Conservation (phyloP, 2,329 filamentous ascomycete genomes). For the Fusarium dlaminii region DNA sequence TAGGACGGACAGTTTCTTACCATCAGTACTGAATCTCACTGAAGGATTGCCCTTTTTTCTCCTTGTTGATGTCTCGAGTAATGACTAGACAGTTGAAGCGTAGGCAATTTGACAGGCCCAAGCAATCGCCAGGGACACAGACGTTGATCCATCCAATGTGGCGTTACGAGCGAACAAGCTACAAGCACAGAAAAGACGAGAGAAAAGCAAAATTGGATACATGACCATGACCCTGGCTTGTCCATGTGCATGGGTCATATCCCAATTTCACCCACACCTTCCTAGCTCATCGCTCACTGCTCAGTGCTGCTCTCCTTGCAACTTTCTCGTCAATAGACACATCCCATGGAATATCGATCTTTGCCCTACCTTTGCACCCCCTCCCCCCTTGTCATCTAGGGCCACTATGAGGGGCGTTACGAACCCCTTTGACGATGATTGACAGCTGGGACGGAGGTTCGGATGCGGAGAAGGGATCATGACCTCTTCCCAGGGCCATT, state of each 20-base stretch:
- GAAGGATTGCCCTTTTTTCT: slow-evolving; percentile 3
- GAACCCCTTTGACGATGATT: slow-evolving; percentile 38
- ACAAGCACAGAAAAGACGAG: slow-evolving; percentile 20
- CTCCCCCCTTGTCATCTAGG: slow-evolving; percentile 37
- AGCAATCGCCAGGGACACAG: slow-evolving; percentile 26
- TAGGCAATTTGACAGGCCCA: background rate
- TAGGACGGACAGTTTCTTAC: background rate
- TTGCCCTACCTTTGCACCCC: slow-evolving; percentile 30
- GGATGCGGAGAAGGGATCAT: slow-evolving; percentile 35
- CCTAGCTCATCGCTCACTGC: background rate
- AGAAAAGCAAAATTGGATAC: background rate
- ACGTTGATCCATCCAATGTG: slow-evolving; percentile 29
- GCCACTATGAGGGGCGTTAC: slow-evolving; percentile 24
- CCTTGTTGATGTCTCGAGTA: background rate
- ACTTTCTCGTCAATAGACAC: slow-evolving; percentile 12
- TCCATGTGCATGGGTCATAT: slow-evolving; percentile 34
- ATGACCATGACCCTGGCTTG: background rate
- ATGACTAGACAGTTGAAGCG: background rate
- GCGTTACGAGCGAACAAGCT: slow-evolving; percentile 37
- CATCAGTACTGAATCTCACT: background rate
- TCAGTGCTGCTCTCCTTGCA: background rate
- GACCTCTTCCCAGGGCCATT: slow-evolving; percentile 3
- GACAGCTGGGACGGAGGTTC: slow-evolving; percentile 33
- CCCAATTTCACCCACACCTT: slow-evolving; percentile 16
- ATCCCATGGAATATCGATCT: slow-evolving; percentile 25